Base-by-base conservation (phyloP, 1,139 yeast species). In the Geotrichum phurueaensis region DNA sequence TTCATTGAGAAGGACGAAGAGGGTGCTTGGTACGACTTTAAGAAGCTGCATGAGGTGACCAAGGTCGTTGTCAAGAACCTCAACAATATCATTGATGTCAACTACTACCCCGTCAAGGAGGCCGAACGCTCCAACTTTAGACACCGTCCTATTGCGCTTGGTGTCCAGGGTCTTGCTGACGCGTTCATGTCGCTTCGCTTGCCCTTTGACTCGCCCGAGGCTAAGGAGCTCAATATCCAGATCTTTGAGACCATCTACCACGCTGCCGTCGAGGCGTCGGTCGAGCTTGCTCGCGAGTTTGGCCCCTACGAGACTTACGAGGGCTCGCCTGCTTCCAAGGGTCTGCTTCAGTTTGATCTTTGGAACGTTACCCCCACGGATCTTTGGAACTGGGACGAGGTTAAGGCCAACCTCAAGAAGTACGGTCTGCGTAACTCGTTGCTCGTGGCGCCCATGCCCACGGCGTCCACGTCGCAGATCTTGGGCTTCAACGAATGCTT, bases 381-480 rank as follows among this genome's bases (percentile, higher is more conserved):
- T 27, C 71, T 82, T 53, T 84, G 81, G 78, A 79, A 87, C 67
- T 87, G 94, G 94, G 84, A 81, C 63, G 64, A 72, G 3, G 74
- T 87, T 67, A 86, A 85, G 71, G 74, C 71, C 18, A 76, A 80
- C 43, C 75, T 87, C 65, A 75, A 74, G 61, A 73, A 75, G 61
- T 75, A 80, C 69, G 95, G 95, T 33, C 69, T 87, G 55, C 76
- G 94, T 66, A 87, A 87, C 77, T 87, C 94, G 13, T 75, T 87
- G 64, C 75, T 87, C 59, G 87, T 87, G 51, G 95, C 89, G 0
- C 91, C 92, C 54, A 87, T 87, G 95, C 95, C 95, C 31, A 87
- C 95, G n/a, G 94, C 94, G 1, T 86, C 92, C 0, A 87, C 95
- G 1, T 87, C 94, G 6, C 92, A 87, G 72, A 87, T 87, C 61